Percentiles rank a stretch among this genome's conserved stretches.
Evolutionary conservation across 1,284 basidiomycete genomes (phyloP).

Genomic region (Marasmius tenuissimus): DNA sequence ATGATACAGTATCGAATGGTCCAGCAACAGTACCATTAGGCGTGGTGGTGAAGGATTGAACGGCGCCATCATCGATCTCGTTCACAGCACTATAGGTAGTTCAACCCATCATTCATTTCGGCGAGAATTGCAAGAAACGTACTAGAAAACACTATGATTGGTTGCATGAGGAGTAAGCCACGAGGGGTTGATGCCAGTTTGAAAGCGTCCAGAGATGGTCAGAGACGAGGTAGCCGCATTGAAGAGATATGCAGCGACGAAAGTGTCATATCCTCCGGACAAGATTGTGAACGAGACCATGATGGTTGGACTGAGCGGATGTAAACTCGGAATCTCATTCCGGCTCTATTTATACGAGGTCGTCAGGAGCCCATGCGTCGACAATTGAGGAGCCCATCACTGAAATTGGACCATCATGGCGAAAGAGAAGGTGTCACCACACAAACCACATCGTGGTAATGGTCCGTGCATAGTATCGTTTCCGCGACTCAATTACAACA

Average conservation of each 20-base stretch:
- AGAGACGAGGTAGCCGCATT: slow-evolving; percentile 6
- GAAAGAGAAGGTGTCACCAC: no score
- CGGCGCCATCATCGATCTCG: slow-evolving; percentile 41
- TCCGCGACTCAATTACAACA: no score
- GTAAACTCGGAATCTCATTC: not conserved
- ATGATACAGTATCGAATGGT: slow-evolving; percentile 46
- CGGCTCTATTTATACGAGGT: not conserved
- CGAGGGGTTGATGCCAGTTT: slow-evolving; percentile 44
- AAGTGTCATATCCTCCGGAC: slow-evolving; percentile 13
- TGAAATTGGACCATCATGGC: no score
- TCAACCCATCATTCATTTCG: slow-evolving; percentile 12
- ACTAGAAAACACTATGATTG: slow-evolving; percentile 33
- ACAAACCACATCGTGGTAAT: no score
- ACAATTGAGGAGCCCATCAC: no score
- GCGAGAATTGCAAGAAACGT: not conserved
- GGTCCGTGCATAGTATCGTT: no score
- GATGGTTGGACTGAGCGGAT: not conserved
- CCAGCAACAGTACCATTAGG: slow-evolving; percentile 42
- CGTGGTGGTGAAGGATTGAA: slow-evolving; percentile 59
- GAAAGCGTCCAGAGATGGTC: not conserved
- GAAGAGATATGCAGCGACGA: slow-evolving; percentile 13
- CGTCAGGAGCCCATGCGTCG: no score
- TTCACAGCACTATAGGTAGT: slow-evolving; percentile 50
- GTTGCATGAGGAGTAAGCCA: slow-evolving; percentile 64
- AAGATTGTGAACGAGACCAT: slow-evolving; percentile 16